phyloP scores from a whole-genome alignment of 306 rosid species.

The Quercus ilex region DNA sequence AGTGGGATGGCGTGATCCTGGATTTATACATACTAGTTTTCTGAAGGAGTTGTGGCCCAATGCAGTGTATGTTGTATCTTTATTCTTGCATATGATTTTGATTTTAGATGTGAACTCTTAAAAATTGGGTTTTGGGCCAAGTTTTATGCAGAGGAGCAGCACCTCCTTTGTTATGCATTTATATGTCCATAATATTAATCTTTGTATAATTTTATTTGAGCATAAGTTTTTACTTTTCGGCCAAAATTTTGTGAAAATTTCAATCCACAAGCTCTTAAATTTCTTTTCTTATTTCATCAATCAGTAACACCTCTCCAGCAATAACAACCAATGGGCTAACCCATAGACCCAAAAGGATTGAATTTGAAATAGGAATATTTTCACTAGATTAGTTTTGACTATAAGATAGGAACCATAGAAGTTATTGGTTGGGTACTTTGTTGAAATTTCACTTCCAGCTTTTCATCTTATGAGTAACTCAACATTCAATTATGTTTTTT shows the following conservation, averaged over 20 bases:
- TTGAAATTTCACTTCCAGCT: neutral
- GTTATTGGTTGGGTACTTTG: neutral
- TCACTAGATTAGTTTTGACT: neutral
- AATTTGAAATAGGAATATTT: neutral
- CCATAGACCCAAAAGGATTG: neutral
- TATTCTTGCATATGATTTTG: constrained; percentile 11
- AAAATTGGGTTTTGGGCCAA: neutral
- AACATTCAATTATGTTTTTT: neutral
- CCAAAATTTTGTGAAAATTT: too few relatives aligned
- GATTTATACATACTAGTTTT: constrained; percentile 84
- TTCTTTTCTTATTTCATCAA: too few relatives aligned
- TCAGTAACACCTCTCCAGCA: neutral
- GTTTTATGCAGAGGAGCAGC: neutral
- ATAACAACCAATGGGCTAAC: too few relatives aligned
- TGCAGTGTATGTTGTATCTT: constrained; percentile 40
- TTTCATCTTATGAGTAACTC: neutral
- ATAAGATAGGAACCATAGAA: neutral
- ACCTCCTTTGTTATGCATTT: neutral
- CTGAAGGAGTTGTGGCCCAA: constrained; percentile 89
- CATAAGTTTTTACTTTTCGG: too few relatives aligned
- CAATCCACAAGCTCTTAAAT: too few relatives aligned
- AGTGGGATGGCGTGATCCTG: constrained; percentile 97
- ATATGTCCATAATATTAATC: neutral
- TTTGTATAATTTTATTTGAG: neutral
- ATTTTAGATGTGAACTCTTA: constrained; percentile 4